Evolutionary conservation across 805 yeast genomes (phyloP).

Genomic region (Lachancea meyersii): DNA sequence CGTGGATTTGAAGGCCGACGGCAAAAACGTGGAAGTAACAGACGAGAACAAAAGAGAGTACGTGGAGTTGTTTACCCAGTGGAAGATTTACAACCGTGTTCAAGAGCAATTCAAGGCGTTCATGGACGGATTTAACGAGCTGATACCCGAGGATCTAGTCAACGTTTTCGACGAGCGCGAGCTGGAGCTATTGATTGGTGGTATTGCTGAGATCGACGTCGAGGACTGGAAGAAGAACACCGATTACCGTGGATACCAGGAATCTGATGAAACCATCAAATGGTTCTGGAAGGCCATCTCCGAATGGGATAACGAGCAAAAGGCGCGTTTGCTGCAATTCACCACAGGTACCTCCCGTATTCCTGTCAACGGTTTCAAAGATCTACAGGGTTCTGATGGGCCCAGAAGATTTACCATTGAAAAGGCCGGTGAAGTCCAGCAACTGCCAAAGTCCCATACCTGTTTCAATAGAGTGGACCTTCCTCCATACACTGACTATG

Average conservation of each 20-base stretch:
- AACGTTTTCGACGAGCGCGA: constrained; percentile 98
- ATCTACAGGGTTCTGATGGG: constrained; percentile 97
- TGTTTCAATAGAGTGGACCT: constrained; percentile 98
- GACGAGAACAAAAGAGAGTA: constrained; percentile 94
- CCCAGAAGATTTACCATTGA: constrained; percentile 98
- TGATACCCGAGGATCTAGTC: constrained; percentile 93
- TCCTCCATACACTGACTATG: constrained; percentile 87
- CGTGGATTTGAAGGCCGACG: constrained; percentile 84
- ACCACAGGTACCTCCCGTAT: constrained; percentile 99
- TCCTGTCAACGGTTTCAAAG: constrained; percentile 98
- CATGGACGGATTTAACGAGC: constrained; percentile 94
- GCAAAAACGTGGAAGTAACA: constrained; percentile 83
- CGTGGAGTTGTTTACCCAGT: constrained; percentile 89
- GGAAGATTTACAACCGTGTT: constrained; percentile 90
- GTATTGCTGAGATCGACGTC: constrained; percentile 94
- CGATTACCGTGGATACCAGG: constrained; percentile 96
- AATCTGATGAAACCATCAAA: constrained; percentile 90
- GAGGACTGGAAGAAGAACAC: constrained; percentile 99
- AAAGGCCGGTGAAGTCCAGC: constrained; percentile 91
- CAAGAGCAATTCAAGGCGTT: constrained; percentile 95
- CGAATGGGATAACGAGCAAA: constrained; percentile 94
- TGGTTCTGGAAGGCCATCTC: constrained; percentile 97
- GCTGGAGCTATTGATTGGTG: constrained; percentile 92
- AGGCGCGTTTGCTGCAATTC: constrained; percentile 90
- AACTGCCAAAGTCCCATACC: constrained; percentile 94